These are phyloP conservation scores for Fonsecaea nubica DNA, from an alignment of 2,329 filamentous ascomycete species.

Conservation along the genomic window DNA sequence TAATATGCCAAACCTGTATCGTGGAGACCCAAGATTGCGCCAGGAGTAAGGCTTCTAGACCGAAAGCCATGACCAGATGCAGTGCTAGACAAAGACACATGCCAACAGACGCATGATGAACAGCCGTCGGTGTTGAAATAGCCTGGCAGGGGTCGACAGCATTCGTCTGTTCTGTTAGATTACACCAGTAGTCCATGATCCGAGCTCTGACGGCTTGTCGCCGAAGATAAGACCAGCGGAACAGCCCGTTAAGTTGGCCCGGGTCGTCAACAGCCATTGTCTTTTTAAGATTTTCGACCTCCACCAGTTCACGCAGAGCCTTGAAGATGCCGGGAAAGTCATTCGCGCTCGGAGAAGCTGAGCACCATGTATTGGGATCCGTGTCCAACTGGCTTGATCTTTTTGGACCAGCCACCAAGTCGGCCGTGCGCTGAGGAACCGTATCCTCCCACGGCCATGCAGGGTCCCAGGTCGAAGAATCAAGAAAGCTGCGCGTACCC, in stretches of 20 bases:
- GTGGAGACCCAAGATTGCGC: slow-evolving; percentile 8
- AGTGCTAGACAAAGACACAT: slow-evolving; percentile 23
- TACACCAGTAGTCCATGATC: slow-evolving; percentile 14
- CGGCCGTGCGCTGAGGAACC: background rate
- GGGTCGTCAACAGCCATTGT: background rate
- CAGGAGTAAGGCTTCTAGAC: slow-evolving; percentile 4
- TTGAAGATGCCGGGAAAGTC: slow-evolving; percentile 1
- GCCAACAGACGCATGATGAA: slow-evolving; percentile 12
- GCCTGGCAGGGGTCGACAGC: slow-evolving; percentile 4
- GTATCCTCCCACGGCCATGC: background rate
- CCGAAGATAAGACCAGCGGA: slow-evolving; percentile 11
- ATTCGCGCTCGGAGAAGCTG: background rate
- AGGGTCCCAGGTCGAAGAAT: slow-evolving; percentile 14
- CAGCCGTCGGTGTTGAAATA: background rate
- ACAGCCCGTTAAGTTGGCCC: background rate
- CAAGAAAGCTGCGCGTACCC: slow-evolving; percentile 9
- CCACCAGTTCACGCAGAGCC: slow-evolving; percentile 4
- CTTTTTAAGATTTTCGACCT: slow-evolving; percentile 1
- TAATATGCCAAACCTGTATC: slow-evolving; percentile 18
- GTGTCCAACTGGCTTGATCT: background rate
- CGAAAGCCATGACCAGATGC: slow-evolving; percentile 5
- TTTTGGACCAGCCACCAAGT: background rate
- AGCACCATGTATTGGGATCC: background rate
- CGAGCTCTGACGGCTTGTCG: slow-evolving; percentile 15
- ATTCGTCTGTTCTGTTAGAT: slow-evolving; percentile 13